Percentiles rank a stretch among this genome's conserved stretches.
phyloP scores from a whole-genome alignment of 495 filamentous ascomycete genomes.

The Cercophora sp. region DNA sequence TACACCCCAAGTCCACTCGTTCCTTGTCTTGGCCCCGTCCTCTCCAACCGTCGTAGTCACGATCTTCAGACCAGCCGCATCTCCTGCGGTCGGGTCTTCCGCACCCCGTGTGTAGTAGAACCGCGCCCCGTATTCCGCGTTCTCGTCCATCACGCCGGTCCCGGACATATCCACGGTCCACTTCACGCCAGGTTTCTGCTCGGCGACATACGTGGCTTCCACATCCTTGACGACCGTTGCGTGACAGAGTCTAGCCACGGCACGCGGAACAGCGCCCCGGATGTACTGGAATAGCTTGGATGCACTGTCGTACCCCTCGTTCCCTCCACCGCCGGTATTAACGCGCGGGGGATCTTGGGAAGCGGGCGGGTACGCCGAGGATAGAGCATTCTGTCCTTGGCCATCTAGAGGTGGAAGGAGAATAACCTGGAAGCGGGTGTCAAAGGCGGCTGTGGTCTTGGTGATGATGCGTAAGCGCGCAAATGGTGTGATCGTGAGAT shows the following conservation, averaged over 20 bases:
- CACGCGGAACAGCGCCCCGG: constrained; percentile 21
- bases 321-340: background rate
- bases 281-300: constrained; percentile 22
- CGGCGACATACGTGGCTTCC: too few relatives aligned
- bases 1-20: too few relatives aligned
- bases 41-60: too few relatives aligned
- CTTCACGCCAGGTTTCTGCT: too few relatives aligned
- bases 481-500: constrained; percentile 37
- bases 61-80: too few relatives aligned
- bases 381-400: constrained; percentile 17
- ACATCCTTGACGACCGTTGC: background rate
- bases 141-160: too few relatives aligned
- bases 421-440: constrained; percentile 31
- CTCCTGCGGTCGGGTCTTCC: too few relatives aligned
- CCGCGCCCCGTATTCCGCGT: too few relatives aligned
- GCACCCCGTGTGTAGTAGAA: too few relatives aligned
- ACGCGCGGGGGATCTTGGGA: constrained; percentile 2
- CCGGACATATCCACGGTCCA: too few relatives aligned
- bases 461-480: constrained; percentile 30
- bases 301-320: constrained; percentile 20
- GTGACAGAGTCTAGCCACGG: constrained; percentile 17
- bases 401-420: constrained; percentile 20
- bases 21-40: too few relatives aligned
- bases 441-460: constrained; percentile 23
- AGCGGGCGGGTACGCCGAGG: constrained; percentile 11